These are phyloP conservation scores for Ophiostoma himal-ulmi DNA, from an alignment of 2,329 filamentous ascomycete species.

Conservation along the genomic window DNA sequence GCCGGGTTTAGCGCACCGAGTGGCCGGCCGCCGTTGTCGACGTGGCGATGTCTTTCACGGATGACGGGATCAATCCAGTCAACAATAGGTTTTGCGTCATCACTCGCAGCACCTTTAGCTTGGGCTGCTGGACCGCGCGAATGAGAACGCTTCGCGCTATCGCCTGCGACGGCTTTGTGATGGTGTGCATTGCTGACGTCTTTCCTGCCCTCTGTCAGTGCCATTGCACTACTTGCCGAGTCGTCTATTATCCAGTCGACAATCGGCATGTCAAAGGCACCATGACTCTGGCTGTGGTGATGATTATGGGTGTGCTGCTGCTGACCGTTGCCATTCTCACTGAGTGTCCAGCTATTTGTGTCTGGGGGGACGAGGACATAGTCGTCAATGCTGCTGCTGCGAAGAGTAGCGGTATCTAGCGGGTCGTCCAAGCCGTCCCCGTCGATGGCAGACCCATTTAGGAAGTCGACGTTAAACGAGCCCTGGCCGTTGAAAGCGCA, in stretches of 20 bases:
- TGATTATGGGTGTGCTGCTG: not conserved
- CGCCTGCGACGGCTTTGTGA: not conserved
- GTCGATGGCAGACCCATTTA: constrained; percentile 31
- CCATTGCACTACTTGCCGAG: not conserved
- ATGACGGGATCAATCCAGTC: constrained; percentile 29
- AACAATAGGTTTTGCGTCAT: constrained; percentile 18
- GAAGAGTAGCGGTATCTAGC: not conserved
- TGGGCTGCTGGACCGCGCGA: not conserved
- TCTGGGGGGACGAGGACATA: not conserved
- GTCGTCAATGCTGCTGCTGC: not conserved
- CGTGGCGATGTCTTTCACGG: constrained; percentile 1
- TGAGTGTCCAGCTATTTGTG: not conserved
- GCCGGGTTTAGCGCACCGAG: not conserved
- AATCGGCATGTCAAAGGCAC: constrained; percentile 28
- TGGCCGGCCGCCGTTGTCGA: not conserved
- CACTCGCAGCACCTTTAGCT: not conserved
- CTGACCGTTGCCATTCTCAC: not conserved
- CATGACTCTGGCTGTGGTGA: constrained; percentile 19
- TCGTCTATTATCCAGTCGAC: not conserved
- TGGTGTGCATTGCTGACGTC: not conserved
- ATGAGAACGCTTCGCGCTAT: not conserved
- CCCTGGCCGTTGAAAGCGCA: constrained; percentile 5
- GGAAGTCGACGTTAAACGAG: constrained; percentile 31
- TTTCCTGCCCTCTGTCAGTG: not conserved
- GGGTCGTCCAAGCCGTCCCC: constrained; percentile 14